Conservation (phyloP, 2,329 filamentous ascomycete species). For the Aspergillus transmontanensis region DNA sequence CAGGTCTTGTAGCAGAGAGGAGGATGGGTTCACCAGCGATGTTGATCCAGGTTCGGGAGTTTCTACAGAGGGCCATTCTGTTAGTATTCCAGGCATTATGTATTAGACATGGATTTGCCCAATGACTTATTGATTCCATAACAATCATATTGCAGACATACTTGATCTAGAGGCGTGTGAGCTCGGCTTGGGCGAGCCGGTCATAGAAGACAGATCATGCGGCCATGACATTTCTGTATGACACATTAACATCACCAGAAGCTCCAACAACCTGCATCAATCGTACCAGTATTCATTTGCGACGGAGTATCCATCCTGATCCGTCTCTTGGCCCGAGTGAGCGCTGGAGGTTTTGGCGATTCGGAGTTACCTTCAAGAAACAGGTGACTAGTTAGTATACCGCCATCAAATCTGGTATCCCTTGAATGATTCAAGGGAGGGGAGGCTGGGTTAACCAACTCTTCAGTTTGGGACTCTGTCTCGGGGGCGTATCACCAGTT, state of each 20-base stretch:
- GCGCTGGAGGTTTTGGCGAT: slow-evolving; percentile 31
- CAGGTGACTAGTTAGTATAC: slow-evolving; percentile 19
- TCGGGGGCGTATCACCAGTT: slow-evolving; percentile 22
- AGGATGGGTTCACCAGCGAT: slow-evolving; percentile 42
- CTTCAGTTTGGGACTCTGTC: slow-evolving; percentile 21
- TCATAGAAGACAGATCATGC: slow-evolving; percentile 31
- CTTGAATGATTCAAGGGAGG: slow-evolving; percentile 14
- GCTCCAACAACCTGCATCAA: neutral
- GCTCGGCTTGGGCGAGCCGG: slow-evolving; percentile 5
- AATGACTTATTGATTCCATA: neutral
- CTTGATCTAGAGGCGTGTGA: slow-evolving; percentile 1
- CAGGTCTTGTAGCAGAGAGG: slow-evolving; percentile 41
- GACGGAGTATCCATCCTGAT: slow-evolving; percentile 35
- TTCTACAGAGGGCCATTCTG: slow-evolving; percentile 20
- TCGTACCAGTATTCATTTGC: slow-evolving; percentile 24
- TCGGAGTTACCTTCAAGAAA: slow-evolving; percentile 23
- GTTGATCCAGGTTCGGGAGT: slow-evolving; percentile 33
- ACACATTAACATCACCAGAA: slow-evolving; percentile 13
- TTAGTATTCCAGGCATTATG: slow-evolving; percentile 10
- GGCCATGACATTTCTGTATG: slow-evolving; percentile 32
- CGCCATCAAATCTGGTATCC: slow-evolving; percentile 1
- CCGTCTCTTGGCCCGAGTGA: slow-evolving; percentile 35
- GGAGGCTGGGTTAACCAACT: slow-evolving; percentile 22
- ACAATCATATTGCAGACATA: slow-evolving; percentile 2
- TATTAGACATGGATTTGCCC: neutral